Conservation (phyloP, 331 rosid genomes). For the Ulmus americana region DNA sequence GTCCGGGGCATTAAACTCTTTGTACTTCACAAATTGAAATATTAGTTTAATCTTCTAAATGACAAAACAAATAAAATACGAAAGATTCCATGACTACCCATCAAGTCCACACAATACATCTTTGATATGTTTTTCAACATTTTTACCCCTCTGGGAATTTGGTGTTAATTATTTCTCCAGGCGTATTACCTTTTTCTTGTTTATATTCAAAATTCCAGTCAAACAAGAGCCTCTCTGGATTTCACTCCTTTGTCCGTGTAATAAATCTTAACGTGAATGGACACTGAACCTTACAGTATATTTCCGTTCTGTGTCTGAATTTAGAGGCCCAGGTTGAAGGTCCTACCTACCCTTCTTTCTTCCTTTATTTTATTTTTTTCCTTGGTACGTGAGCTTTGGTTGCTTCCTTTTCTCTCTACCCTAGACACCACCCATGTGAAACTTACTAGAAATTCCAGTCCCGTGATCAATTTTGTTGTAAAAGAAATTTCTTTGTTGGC, state of each 20-base stretch:
- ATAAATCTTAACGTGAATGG: conserved; percentile 5
- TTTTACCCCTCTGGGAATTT: not conserved
- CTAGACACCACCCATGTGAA: conserved; percentile 31
- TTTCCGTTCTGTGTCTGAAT: conserved; percentile 19
- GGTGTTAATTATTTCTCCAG: conserved; percentile 10
- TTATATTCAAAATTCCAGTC: conserved; percentile 5
- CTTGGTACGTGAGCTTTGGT: conserved; percentile 29
- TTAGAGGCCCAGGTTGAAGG: conserved; percentile 12
- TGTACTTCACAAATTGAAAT: conserved; percentile 1
- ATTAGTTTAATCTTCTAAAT: conserved; percentile 24
- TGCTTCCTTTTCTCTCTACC: conserved; percentile 10
- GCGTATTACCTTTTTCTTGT: conserved; percentile 5
- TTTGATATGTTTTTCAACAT: not conserved
- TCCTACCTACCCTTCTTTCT: conserved; percentile 10
- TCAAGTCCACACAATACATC: conserved; percentile 22
- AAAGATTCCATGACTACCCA: conserved; percentile 37
- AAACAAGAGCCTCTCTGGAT: conserved; percentile 6
- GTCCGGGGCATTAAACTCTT: conserved; percentile 33
- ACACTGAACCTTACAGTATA: conserved; percentile 22
- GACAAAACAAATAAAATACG: conserved; percentile 5
- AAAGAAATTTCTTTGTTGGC: not conserved
- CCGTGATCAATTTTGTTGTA: conserved; percentile 36
- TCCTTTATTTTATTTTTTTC: not conserved
- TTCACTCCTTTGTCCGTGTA: conserved; percentile 2
- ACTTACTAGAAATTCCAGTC: conserved; percentile 11